Evolutionary conservation across 2,329 filamentous ascomycete genomes (phyloP), one percentile per base, ranked within the genome.

Genomic region (Zasmidium citrigriseum): DNA sequence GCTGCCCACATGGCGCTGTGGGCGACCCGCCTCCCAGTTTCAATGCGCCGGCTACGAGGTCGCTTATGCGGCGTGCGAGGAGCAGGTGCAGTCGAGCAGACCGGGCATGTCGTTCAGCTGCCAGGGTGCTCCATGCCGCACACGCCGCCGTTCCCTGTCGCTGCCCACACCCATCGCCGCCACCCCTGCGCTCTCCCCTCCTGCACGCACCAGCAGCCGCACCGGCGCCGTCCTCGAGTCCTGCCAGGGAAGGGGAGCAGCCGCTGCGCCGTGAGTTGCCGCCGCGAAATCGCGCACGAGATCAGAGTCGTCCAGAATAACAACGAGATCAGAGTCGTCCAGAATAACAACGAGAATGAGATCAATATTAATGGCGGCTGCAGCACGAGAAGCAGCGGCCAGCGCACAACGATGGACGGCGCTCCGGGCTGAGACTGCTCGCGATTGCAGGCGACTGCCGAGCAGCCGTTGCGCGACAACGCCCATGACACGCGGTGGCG

Each of bases 11-110:
- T 54, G 44, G 23, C 22, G 45, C 18, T 38, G 25, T 5, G 29
- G 23, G 21, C 50, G 61, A 61, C 53, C 58, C 58, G 58, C 58
- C 25, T 38, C 48, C 58, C 54, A 59, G 58, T 60, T 63, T 58
- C 55, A 53, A 21, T 18, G 34, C 11, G 16, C 50, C 24, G 22
- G 58, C 55, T 60, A 52, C 44, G 44, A n/a, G 18, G 46, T 57
- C 61, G 61, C 55, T 52, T 63, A 52, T 38, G 34, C 34, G 34
- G 34, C 34, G 34, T 4, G 18, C 12, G 34, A 41, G 16, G 34
- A 41, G 34, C 34, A 9, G 34, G 14, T 11, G 47, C 54, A 57
- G 50, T n/a, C n/a, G n/a, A 55, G 52, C 41, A 48, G 52, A 23
- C 29, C 21, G 46, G 53, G 56, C 50, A 45, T 56, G 53, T 24